Evolutionary conservation across 257 asterid genomes (phyloP), one percentile per base, ranked within the genome.

Genomic region (Salvia hispanica): DNA sequence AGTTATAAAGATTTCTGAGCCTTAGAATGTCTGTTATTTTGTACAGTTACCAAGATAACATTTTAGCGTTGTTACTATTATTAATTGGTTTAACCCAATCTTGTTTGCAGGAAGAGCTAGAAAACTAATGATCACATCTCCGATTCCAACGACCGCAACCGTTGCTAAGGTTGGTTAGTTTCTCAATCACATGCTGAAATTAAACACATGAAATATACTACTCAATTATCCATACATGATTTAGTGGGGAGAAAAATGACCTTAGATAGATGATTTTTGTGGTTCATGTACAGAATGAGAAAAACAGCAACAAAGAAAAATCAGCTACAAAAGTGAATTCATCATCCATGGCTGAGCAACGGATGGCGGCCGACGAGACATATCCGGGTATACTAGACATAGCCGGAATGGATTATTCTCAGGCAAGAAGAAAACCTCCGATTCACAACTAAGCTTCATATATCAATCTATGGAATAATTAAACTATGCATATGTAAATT

Each of bases 401-500:
- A 34, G 87, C 90, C 7, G 94, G 84, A 56, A 90, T 90, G 95
- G 97, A 88, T 67, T 90, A 90, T 81, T 86, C 97, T 45, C 95
- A 80, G 61, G 88, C 97, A 8, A 76, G 66, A 71, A 80, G 95
- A 76, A 88, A 85, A 70, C 84, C 95, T 76, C 95, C 95, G 0
- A 84, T 86, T 76, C 95, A 90, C 83, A 90, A 90, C 59, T 90
- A 81, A 72, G 21, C 34, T 13, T 2, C 5, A 12, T n/a, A n/a
- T n/a, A n/a, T 25, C 31, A 46, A 46, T 46, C 4, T 11, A 0
- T 11, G 54, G 25, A 48, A 48, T 6, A 5, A 6, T 39, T 39
- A 8, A 2, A 7, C 6, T 39, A 39, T 1, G 31, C 55, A 14
- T 50, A 50, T 25, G 28, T 47, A 13, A 13, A 47, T 50, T n/a